Evolutionary conservation across 345 rosid species (phyloP).

Genomic region (Nephelium lappaceum): DNA sequence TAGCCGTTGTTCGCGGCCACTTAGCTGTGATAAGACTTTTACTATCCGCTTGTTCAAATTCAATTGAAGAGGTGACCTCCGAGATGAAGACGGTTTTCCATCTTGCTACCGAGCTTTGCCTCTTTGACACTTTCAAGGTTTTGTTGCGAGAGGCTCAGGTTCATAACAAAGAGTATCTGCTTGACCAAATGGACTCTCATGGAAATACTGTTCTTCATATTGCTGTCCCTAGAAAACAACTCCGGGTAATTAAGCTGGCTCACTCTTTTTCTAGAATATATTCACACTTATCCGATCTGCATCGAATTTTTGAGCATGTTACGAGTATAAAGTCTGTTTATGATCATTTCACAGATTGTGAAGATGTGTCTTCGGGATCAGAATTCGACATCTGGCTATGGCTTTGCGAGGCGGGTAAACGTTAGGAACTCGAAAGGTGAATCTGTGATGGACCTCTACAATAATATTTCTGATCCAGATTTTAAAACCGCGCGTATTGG

Average conservation of each 20-base stretch:
- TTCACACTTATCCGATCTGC: too few species aligned
- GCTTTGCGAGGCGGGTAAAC: background rate
- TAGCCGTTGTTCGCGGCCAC: background rate
- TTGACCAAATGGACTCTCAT: background rate
- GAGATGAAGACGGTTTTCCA: conserved; percentile 15
- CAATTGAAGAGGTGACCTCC: background rate
- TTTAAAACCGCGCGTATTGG: background rate
- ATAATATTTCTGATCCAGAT: background rate
- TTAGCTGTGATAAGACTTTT: background rate
- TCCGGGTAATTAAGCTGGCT: background rate
- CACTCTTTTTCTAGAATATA: background rate
- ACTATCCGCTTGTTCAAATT: background rate
- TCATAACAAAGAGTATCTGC: background rate
- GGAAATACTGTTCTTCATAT: conserved; percentile 24
- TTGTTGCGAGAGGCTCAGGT: conserved; percentile 1
- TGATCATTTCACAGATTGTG: background rate
- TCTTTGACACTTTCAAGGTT: background rate
- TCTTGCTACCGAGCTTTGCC: conserved; percentile 4
- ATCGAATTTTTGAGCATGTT: too few species aligned
- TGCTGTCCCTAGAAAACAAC: background rate
- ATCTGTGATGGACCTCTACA: conserved; percentile 12
- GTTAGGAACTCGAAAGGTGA: background rate
- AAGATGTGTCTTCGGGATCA: background rate
- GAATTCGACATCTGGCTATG: background rate
- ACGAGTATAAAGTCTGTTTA: too few species aligned